Conservation (phyloP, 2,329 filamentous ascomycete species). For the Delphinella strobiligena region DNA sequence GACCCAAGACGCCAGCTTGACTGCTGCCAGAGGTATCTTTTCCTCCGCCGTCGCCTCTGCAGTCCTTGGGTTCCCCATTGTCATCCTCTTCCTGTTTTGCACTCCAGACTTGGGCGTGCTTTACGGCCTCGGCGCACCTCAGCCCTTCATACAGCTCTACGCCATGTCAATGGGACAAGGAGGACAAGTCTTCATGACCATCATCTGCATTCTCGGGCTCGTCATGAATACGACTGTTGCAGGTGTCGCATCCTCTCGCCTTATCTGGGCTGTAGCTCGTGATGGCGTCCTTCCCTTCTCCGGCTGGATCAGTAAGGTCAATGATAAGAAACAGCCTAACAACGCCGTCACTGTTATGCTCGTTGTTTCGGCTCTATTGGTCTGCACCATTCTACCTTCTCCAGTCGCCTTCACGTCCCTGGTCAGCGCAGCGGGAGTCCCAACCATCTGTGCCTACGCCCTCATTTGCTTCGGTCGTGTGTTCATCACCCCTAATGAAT, state of each 20-base stretch:
- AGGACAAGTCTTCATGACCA: slow-evolving; percentile 49
- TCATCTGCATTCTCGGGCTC: slow-evolving; percentile 39
- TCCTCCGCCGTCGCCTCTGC: slow-evolving; percentile 48
- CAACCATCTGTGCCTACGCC: slow-evolving; percentile 29
- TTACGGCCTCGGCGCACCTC: slow-evolving; percentile 42
- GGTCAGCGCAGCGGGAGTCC: slow-evolving; percentile 27
- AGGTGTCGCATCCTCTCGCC: slow-evolving; percentile 46
- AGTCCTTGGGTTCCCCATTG: slow-evolving; percentile 41
- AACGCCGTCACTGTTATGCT: slow-evolving; percentile 50
- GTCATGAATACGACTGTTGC: slow-evolving; percentile 48
- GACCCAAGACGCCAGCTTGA: slow-evolving; percentile 44
- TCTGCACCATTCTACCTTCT: slow-evolving; percentile 48
- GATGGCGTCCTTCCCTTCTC: slow-evolving; percentile 50
- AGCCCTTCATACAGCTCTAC: slow-evolving; percentile 48
- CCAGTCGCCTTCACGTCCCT: slow-evolving; percentile 27
- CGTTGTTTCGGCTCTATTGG: slow-evolving; percentile 40
- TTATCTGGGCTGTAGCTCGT: slow-evolving; percentile 50
- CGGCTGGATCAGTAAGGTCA: slow-evolving; percentile 43
- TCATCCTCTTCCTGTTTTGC: slow-evolving; percentile 50
- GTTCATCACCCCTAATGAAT: slow-evolving; percentile 25
- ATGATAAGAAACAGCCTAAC: slow-evolving; percentile 42
- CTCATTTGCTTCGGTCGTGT: slow-evolving; percentile 30
- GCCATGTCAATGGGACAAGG: slow-evolving; percentile 43
- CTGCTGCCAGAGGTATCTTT: slow-evolving; percentile 49
- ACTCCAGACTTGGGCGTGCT: slow-evolving; percentile 41